A percentile compares a stretch with the other conserved stretches of the same genome.
Evolutionary conservation across 768 basidiomycete species (phyloP).

Genomic region (Psilocybe cubensis): DNA sequence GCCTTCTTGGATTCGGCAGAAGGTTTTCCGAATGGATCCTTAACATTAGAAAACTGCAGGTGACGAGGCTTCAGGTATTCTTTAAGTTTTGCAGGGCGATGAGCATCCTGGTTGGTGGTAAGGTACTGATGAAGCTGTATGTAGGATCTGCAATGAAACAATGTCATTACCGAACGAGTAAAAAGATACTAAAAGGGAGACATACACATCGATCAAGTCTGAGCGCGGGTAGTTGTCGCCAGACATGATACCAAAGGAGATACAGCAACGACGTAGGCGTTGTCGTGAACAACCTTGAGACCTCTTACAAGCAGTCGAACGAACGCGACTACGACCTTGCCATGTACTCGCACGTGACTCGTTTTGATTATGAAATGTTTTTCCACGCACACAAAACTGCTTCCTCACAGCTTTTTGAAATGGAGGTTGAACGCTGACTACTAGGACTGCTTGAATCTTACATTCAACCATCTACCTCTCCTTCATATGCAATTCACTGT

Average conservation of each 20-base stretch:
- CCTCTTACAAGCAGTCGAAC: neutral
- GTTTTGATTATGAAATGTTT: too few species aligned
- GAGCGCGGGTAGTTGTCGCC: slow-evolving; percentile 62
- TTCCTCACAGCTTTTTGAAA: too few species aligned
- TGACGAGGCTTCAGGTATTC: slow-evolving; percentile 63
- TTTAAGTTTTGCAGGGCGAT: slow-evolving; percentile 58
- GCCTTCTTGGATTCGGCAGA: slow-evolving; percentile 67
- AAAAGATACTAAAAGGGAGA: slow-evolving; percentile 8
- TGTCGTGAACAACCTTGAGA: neutral
- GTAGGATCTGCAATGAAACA: slow-evolving; percentile 52
- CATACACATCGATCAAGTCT: slow-evolving; percentile 73
- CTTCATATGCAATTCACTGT: too few species aligned
- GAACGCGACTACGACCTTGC: neutral
- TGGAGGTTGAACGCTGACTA: too few species aligned
- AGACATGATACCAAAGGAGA: slow-evolving; percentile 36
- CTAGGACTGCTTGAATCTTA: too few species aligned
- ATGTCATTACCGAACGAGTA: neutral
- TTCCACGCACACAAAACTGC: too few species aligned
- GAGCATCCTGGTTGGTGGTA: slow-evolving; percentile 58
- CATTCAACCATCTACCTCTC: too few species aligned
- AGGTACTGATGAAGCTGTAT: slow-evolving; percentile 55
- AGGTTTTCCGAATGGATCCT: slow-evolving; percentile 72
- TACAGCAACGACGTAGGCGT: neutral
- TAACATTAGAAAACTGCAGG: slow-evolving; percentile 56
- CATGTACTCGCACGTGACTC: too few species aligned